Base-by-base conservation (phyloP, 2,329 filamentous ascomycete genomes). In the Didymella segeticola region DNA sequence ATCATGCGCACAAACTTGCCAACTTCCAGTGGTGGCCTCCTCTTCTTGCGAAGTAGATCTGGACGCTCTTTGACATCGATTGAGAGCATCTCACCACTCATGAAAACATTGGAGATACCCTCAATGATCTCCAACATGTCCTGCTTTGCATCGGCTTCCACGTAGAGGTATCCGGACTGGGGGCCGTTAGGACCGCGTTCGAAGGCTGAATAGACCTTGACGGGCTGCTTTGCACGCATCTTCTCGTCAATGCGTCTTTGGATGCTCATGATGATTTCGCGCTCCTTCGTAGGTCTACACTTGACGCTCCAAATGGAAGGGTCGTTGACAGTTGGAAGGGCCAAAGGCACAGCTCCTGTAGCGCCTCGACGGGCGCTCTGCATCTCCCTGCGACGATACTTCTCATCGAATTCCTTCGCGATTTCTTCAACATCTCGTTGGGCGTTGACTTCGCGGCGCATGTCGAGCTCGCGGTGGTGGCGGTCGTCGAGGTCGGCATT, bases 41-140 rank as follows among this genome's bases (percentile, higher is more conserved):
- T 96, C 56, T 86, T 88, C 23, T 96, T 91, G 45, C 92, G 87
- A 15, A 99, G 82, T n/a, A 99, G 83, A 75, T 98, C 95, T 1
- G 95, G 93, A 88, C 97, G 96, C 76, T 99, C 95, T 74, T 96
- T 96, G 68, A 98, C 92, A 42, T 95, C 91, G 34, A 99, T 91
- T 45, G 98, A 80, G 37, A 93, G 85, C 78, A 95, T 88, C 75
- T 92, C 95, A 23, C 86, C 89, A 51, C 91, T 87, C 47, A 93
- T 90, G 73, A 97, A 99, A 30, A 96, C 89, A 69, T 96, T 92
- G 57, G 91, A 85, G 68, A 99, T 85, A 34, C 88, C 90, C 57
- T 96, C 90, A 34, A 96, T 80, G 7, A 91, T 90, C 46, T 87
- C 82, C 68, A 93, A 80, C 62, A 98, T 91, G 75, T 97, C 92